phyloP scores from a whole-genome alignment of 371 early-diverging fungal species.

The Globomyces sp. region DNA sequence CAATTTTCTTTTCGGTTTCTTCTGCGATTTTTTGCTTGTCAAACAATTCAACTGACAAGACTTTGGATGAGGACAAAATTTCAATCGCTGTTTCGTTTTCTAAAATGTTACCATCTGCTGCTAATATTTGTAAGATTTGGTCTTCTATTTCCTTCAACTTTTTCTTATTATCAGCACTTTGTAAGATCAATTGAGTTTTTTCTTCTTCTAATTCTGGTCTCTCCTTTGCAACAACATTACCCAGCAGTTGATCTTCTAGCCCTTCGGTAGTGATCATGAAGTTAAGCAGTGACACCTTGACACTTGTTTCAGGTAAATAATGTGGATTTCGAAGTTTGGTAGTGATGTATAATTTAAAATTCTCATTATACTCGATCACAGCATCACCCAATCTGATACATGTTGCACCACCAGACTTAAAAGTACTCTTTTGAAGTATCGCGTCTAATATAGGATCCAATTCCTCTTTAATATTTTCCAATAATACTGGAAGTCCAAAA shows the following conservation, averaged over 20 bases:
- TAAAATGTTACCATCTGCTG: conserved; percentile 58
- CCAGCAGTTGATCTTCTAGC: conserved; percentile 59
- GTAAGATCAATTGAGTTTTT: conserved; percentile 54
- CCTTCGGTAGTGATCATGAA: conserved; percentile 63
- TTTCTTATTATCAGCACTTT: conserved; percentile 55
- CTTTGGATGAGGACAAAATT: conserved; percentile 54
- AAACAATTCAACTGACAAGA: conserved; percentile 51
- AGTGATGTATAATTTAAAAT: conserved; percentile 55
- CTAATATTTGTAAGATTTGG: conserved; percentile 52
- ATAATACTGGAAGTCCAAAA: conserved; percentile 55
- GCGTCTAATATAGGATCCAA: conserved; percentile 56
- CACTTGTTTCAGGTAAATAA: conserved; percentile 53
- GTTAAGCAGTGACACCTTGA: conserved; percentile 58
- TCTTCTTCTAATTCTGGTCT: conserved; percentile 60
- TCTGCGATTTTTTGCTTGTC: conserved; percentile 61
- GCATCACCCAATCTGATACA: conserved; percentile 56
- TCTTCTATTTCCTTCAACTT: conserved; percentile 59
- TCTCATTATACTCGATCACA: conserved; percentile 53
- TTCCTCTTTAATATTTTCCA: conserved; percentile 58
- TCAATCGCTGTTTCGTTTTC: conserved; percentile 61
- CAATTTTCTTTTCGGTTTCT: conserved; percentile 59
- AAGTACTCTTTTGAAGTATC: conserved; percentile 53
- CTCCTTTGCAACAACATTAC: conserved; percentile 57
- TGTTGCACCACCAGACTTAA: conserved; percentile 56
- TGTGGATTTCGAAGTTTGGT: conserved; percentile 61